Evolutionary conservation across 495 filamentous ascomycete species (phyloP).

Genomic region (Rostrohypoxylon terebratum): DNA sequence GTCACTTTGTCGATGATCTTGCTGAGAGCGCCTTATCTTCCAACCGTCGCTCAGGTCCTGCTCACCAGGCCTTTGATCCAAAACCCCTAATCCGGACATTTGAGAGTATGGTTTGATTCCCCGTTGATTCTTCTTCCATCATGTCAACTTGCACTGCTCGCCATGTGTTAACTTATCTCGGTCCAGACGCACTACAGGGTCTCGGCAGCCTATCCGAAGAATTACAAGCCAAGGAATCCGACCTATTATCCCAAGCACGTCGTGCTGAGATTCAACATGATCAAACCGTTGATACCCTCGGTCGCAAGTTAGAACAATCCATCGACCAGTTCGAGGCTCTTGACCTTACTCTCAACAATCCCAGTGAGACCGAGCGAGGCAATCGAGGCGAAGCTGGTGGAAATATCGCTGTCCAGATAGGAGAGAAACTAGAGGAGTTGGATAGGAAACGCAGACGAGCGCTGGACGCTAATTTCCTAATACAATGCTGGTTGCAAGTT

Average conservation of each 20-base stretch:
- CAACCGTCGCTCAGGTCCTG: conserved; percentile 76
- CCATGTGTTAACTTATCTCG: conserved; percentile 40
- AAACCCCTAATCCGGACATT: conserved; percentile 97
- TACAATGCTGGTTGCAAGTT: conserved; percentile 95
- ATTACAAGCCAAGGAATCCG: conserved; percentile 85
- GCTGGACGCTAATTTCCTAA: conserved; percentile 91
- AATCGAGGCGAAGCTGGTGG: conserved; percentile 74
- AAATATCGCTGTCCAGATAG: conserved; percentile 92
- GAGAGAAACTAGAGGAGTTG: conserved; percentile 90
- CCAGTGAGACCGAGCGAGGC: conserved; percentile 55
- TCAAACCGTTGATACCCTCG: conserved; percentile 84
- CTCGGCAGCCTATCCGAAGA: conserved; percentile 86
- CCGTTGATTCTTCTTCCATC: not conserved
- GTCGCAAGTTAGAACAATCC: conserved; percentile 87
- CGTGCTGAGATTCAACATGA: conserved; percentile 93
- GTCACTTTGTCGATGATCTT: conserved; percentile 94
- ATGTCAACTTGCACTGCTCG: not conserved
- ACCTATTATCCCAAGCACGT: conserved; percentile 86
- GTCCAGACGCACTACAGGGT: conserved; percentile 73
- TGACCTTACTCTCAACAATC: conserved; percentile 78
- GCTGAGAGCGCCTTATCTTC: conserved; percentile 82
- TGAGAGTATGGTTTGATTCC: conserved; percentile 68
- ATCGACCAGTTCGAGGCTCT: conserved; percentile 91
- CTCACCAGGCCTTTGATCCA: conserved; percentile 88
- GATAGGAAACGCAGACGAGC: conserved; percentile 91